These are phyloP conservation scores for Tetrapisispora iriomotensis DNA, from an alignment of 805 yeast genomes.

Conservation along the genomic window DNA sequence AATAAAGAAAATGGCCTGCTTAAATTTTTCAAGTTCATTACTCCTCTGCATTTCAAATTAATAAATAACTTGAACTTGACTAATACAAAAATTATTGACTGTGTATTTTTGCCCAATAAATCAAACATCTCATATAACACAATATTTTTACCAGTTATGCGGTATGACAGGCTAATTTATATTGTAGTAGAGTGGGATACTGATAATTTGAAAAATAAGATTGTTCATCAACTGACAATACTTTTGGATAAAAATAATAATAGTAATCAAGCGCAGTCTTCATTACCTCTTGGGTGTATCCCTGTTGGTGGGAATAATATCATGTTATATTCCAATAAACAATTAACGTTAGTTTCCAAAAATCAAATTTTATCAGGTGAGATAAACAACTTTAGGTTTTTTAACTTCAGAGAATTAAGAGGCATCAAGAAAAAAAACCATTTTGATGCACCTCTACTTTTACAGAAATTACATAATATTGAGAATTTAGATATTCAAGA, in stretches of 20 bases:
- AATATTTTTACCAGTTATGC: conserved; percentile 14
- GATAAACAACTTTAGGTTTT: conserved; percentile 7
- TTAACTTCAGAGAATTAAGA: conserved; percentile 7
- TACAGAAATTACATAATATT: conserved; percentile 10
- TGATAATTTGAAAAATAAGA: conserved; percentile 10
- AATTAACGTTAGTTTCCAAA: conserved; percentile 15
- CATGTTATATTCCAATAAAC: conserved; percentile 9
- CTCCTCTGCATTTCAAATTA: conserved; percentile 11
- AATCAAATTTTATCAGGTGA: conserved; percentile 27
- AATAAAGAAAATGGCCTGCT: conserved; percentile 9
- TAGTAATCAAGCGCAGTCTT: background rate
- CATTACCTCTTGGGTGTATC: conserved; percentile 9
- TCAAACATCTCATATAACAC: conserved; percentile 7
- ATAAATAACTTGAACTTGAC: conserved; percentile 17
- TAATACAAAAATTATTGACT: conserved; percentile 10
- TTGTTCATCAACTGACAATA: conserved; percentile 22
- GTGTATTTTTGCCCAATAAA: conserved; percentile 13
- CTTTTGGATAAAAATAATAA: conserved; percentile 7
- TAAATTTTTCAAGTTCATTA: conserved; percentile 17
- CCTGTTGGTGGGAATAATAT: conserved; percentile 14
- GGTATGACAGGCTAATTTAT: conserved; percentile 14
- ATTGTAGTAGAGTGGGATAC: conserved; percentile 23
- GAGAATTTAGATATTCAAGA: conserved; percentile 4
- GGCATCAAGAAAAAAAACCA: conserved; percentile 10
- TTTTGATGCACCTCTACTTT: conserved; percentile 15